A percentile compares a stretch with the other conserved stretches of the same genome.
These are phyloP conservation scores for Tolypocladium sp. DNA, from an alignment of 2,329 filamentous ascomycete species.

Conservation along the genomic window DNA sequence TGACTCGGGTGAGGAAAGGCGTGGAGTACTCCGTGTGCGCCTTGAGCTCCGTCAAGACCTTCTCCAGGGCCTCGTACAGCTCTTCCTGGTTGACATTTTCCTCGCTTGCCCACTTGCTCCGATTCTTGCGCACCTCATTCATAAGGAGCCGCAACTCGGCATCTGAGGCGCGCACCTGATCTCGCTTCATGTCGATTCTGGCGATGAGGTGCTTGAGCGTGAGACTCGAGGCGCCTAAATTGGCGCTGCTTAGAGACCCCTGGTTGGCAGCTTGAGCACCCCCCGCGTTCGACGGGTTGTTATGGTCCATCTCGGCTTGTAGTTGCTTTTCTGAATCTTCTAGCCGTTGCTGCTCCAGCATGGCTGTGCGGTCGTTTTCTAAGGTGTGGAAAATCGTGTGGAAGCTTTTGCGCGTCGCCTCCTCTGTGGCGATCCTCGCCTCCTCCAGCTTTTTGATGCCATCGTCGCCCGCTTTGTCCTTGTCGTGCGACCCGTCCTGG, in stretches of 20 bases:
- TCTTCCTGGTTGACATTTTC: slow-evolving; percentile 97
- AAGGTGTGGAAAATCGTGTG: slow-evolving; percentile 91
- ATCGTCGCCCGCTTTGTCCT: slow-evolving; percentile 69
- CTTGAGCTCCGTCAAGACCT: slow-evolving; percentile 93
- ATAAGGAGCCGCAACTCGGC: slow-evolving; percentile 85
- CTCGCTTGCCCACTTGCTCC: slow-evolving; percentile 98
- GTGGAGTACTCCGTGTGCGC: slow-evolving; percentile 95
- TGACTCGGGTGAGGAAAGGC: slow-evolving; percentile 89
- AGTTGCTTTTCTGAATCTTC: slow-evolving; percentile 95
- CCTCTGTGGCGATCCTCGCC: slow-evolving; percentile 82
- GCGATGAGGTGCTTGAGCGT: slow-evolving; percentile 96
- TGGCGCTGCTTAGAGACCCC: slow-evolving; percentile 84
- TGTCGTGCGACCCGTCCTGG: slow-evolving; percentile 37
- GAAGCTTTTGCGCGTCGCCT: slow-evolving; percentile 82
- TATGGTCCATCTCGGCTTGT: slow-evolving; percentile 84
- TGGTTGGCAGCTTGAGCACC: slow-evolving; percentile 55
- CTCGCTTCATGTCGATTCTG: slow-evolving; percentile 85
- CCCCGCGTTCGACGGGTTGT: slow-evolving; percentile 39
- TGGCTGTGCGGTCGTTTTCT: slow-evolving; percentile 89
- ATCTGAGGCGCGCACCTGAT: slow-evolving; percentile 84
- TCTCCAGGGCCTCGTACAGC: slow-evolving; percentile 91
- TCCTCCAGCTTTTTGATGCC: slow-evolving; percentile 89
- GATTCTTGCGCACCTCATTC: slow-evolving; percentile 94
- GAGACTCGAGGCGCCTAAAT: slow-evolving; percentile 89
- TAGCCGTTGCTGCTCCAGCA: slow-evolving; percentile 94